Conservation (phyloP, 192 early-diverging fungal genomes). For the Umbelopsis ramanniana region DNA sequence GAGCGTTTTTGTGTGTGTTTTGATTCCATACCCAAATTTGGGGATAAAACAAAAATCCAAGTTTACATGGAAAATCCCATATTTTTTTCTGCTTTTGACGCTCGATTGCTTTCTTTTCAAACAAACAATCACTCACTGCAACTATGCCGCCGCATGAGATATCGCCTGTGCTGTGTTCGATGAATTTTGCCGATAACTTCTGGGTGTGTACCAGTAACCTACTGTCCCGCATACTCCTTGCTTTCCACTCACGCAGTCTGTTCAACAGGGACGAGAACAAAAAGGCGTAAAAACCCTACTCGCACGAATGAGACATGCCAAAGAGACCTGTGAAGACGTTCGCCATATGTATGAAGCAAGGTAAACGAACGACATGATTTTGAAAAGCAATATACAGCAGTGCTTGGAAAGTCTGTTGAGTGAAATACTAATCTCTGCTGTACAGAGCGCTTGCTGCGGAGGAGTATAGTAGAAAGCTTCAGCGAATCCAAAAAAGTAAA, state of each 20-base stretch:
- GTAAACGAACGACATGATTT: background rate
- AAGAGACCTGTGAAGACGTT: conserved; percentile 17
- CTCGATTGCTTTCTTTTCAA: background rate
- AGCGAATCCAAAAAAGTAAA: conserved; percentile 5
- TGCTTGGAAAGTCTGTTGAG: too few species aligned
- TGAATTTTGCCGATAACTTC: conserved; percentile 11
- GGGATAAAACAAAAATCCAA: conserved; percentile 1
- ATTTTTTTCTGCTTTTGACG: background rate
- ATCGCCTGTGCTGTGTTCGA: background rate
- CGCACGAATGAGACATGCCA: conserved; percentile 7
- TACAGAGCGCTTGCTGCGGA: conserved; percentile 5
- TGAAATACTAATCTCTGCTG: too few species aligned
- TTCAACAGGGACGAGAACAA: conserved; percentile 14
- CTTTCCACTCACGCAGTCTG: background rate
- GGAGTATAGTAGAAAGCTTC: background rate
- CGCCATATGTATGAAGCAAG: conserved; percentile 17
- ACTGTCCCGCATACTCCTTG: background rate
- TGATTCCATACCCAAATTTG: conserved; percentile 21
- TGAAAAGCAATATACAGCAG: too few species aligned
- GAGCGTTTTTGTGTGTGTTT: conserved; percentile 3
- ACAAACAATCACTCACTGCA: background rate
- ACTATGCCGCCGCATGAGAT: conserved; percentile 16
- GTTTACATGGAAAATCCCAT: background rate
- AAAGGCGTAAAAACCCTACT: conserved; percentile 12
- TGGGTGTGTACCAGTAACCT: background rate